Evolutionary conservation across 257 asterid genomes (phyloP).

Genomic region (Perilla frutescens): DNA sequence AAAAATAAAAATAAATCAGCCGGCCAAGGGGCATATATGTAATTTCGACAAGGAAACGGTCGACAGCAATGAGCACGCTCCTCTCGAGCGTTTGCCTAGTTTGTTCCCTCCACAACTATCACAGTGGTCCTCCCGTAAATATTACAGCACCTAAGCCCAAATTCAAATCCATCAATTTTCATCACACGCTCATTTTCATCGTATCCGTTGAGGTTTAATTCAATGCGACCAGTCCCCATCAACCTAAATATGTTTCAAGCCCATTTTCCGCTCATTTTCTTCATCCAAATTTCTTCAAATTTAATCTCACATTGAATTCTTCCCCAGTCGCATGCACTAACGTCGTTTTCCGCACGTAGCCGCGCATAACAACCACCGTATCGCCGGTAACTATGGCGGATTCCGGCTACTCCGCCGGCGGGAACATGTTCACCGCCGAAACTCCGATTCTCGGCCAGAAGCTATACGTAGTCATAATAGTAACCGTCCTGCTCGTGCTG

Average conservation of each 20-base stretch:
- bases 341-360: slow-evolving; percentile 16
- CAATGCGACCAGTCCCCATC: slow-evolving; percentile 20
- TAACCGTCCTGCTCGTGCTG: slow-evolving; percentile 51
- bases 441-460: slow-evolving; percentile 77
- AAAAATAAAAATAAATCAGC: too few species aligned
- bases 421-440: slow-evolving; percentile 46
- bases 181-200: slow-evolving; percentile 6
- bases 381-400: slow-evolving; percentile 53
- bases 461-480: slow-evolving; percentile 65
- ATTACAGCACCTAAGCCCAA: slow-evolving; percentile 3
- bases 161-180: not conserved
- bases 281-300: slow-evolving; percentile 9
- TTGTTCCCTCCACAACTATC: slow-evolving; percentile 3
- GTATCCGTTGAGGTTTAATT: slow-evolving; percentile 29
- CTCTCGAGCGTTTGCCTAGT: slow-evolving; percentile 8
- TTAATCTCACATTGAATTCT: slow-evolving; percentile 13
- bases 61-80: slow-evolving; percentile 30
- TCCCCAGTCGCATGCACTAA: slow-evolving; percentile 23
- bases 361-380: not conserved
- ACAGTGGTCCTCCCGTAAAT: slow-evolving; percentile 26
- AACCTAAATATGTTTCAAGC: not conserved
- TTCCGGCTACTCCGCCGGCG: slow-evolving; percentile 45
- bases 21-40: not conserved
- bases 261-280: slow-evolving; percentile 31
- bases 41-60: slow-evolving; percentile 24